Conservation (phyloP, 768 basidiomycete genomes). For the Postia placenta region DNA sequence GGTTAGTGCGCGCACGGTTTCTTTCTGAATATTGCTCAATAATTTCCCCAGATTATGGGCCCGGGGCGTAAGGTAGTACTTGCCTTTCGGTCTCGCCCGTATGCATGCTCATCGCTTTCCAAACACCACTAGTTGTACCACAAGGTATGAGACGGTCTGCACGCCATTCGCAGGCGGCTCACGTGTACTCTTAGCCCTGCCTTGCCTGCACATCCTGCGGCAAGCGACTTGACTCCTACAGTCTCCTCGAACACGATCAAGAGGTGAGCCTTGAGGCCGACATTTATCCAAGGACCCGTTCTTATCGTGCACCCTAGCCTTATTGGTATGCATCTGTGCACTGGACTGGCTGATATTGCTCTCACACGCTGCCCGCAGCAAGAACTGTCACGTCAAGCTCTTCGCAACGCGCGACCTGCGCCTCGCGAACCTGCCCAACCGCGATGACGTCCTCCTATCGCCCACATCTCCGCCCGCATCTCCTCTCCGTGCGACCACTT, state of each 20-base stretch:
- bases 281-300: neutral
- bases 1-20: constrained; percentile 32
- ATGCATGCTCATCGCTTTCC: constrained; percentile 3
- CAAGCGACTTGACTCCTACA: constrained; percentile 72
- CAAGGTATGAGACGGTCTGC: constrained; percentile 42
- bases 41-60: constrained; percentile 59
- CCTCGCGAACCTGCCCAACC: constrained; percentile 60
- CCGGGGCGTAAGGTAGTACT: constrained; percentile 77
- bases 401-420: constrained; percentile 76
- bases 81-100: neutral
- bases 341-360: too few species aligned
- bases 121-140: constrained; percentile 59
- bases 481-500: constrained; percentile 20
- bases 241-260: constrained; percentile 77
- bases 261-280: constrained; percentile 44
- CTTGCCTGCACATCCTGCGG: constrained; percentile 71
- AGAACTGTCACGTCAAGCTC: constrained; percentile 72
- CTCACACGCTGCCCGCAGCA: constrained; percentile 39
- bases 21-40: constrained; percentile 1
- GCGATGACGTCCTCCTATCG: constrained; percentile 26
- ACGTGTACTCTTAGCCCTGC: constrained; percentile 50
- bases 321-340: constrained; percentile 32
- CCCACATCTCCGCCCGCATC: constrained; percentile 25
- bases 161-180: neutral
- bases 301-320: constrained; percentile 24